Base-by-base conservation (phyloP, 805 yeast species). In the Dipodascopsis uninucleata region DNA sequence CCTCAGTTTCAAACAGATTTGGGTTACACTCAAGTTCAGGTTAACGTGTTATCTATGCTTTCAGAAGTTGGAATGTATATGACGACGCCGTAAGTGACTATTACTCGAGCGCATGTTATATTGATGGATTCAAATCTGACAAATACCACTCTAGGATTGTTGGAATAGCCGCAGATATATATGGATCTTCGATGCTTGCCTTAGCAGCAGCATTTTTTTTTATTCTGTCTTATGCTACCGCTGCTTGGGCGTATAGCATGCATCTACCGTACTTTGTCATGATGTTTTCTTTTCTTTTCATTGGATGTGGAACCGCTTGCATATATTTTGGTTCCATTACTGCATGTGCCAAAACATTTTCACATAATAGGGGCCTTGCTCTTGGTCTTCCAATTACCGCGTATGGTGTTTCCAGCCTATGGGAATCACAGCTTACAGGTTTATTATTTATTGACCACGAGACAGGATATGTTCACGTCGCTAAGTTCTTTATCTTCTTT, bases 321-420 rank as follows among this genome's bases (percentile, higher is more conserved):
- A 53, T 65, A 34, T 70, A 64, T 43, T 57, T 69, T 24, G 52
- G 62, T 7, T 58, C 65, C 3, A 45, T 58, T 21, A 50, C 59
- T 4, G 56, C 60, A 4, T 57, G 55, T 26, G 61, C 61, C 7
- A 58, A 58, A 34, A 49, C 58, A 5, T 58, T 57, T 39, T 38
- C 48, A 3, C 43, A 56, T 6, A 71, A 73, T 37, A 85, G 86
- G 47, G 82, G 95, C 1, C 64, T 90, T 43, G 84, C 95, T 25
- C 86, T 90, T 34, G 82, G 94, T 41, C 74, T 84, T 35, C 98
- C 98, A 0, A 89, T 90, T 2, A 77, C 95, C 0, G 82, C 82
- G 52, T 89, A 83, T 63, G 98, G 97, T 1, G 59, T 87, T 24
- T 82, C 95, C 4, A 77, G 95, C 1, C 68, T 93, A 43, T 64